Conservation (phyloP, 331 rosid species). For the Prunus yedoensis region DNA sequence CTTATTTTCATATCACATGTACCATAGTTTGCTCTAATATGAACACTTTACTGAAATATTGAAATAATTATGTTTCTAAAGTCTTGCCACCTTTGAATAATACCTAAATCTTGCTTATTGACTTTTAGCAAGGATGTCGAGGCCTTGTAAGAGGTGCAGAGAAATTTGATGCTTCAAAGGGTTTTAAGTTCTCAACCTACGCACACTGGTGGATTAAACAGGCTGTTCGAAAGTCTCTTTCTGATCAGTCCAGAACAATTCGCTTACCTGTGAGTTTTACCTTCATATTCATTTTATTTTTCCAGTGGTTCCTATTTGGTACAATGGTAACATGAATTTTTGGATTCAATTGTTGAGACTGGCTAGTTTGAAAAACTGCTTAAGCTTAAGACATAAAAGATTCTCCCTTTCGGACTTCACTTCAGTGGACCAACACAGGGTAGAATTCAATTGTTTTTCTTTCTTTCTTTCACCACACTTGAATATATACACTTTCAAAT, state of each 20-base stretch:
- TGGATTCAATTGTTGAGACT: no score
- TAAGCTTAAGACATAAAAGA: no score
- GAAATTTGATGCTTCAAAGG: slow-evolving; percentile 93
- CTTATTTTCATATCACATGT: neutral
- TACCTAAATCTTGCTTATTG: slow-evolving; percentile 17
- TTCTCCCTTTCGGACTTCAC: neutral
- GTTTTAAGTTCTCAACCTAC: slow-evolving; percentile 97
- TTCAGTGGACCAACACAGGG: neutral
- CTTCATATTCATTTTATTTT: slow-evolving; percentile 7
- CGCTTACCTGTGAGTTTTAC: slow-evolving; percentile 82
- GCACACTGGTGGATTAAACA: slow-evolving; percentile 99
- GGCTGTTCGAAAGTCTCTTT: slow-evolving; percentile 83
- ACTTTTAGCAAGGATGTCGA: slow-evolving; percentile 87
- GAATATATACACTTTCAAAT: neutral
- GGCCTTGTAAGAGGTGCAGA: slow-evolving; percentile 93
- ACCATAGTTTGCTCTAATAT: neutral
- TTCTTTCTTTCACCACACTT: neutral
- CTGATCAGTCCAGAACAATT: slow-evolving; percentile 84
- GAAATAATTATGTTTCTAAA: neutral
- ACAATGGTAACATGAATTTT: neutral
- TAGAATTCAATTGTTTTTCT: neutral
- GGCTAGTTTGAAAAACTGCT: no score
- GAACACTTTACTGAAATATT: neutral
- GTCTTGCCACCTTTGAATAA: neutral
- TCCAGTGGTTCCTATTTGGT: neutral